Percentiles rank a stretch among this genome's conserved stretches.
phyloP scores from a whole-genome alignment of 208 protist species.

The Histomonas meleagridis region DNA sequence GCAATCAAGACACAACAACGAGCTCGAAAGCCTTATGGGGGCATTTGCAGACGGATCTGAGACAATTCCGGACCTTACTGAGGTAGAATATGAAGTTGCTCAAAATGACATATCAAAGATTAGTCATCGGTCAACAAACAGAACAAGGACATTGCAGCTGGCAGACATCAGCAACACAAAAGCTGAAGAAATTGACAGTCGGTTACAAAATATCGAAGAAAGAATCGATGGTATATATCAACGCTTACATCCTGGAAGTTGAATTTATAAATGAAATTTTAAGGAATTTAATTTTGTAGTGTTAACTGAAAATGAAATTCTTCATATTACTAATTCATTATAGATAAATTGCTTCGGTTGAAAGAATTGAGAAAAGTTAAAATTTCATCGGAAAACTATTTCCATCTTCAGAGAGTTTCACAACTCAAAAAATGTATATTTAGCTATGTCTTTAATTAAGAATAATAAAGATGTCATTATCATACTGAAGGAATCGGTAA shows the following conservation, averaged over 20 bases:
- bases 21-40: neutral
- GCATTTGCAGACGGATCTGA: neutral
- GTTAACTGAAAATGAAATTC: no score
- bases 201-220: neutral
- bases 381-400: no score
- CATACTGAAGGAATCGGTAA: no score
- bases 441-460: no score
- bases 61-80: neutral
- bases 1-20: neutral
- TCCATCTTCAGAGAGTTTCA: no score
- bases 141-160: neutral
- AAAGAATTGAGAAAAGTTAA: no score
- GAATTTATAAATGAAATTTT: slow-evolving; percentile 17
- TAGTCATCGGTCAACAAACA: neutral
- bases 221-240: neutral
- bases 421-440: no score
- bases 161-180: neutral
- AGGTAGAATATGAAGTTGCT: neutral
- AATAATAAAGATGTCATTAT: no score
- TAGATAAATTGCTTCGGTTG: no score
- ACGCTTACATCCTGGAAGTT: neutral
- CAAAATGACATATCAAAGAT: neutral
- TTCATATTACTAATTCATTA: no score
- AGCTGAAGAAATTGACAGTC: neutral
- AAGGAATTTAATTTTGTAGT: no score